Percentiles rank a stretch among this genome's conserved stretches.
Evolutionary conservation across 257 asterid genomes (phyloP).

Genomic region (Hygrophila difformis): DNA sequence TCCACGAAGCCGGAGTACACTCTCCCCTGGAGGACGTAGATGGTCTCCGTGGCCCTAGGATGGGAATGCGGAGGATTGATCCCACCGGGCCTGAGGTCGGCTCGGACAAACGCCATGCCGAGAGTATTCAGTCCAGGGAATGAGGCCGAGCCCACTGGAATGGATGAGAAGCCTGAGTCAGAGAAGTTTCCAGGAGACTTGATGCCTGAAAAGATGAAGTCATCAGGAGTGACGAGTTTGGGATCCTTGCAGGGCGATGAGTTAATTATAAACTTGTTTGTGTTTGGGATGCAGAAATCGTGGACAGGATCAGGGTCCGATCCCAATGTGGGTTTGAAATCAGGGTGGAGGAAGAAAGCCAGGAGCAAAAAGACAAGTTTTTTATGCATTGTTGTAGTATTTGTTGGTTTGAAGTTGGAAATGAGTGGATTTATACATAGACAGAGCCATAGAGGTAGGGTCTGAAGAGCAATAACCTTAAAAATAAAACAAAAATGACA

Average conservation of each 20-base stretch:
- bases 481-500: too few relatives aligned
- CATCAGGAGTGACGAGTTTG: conserved; percentile 26
- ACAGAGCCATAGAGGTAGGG: too few relatives aligned
- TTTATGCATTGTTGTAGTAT: conserved; percentile 16
- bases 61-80: conserved; percentile 53
- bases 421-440: conserved; percentile 18
- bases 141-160: conserved; percentile 22
- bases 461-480: too few relatives aligned
- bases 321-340: conserved; percentile 10
- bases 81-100: conserved; percentile 44
- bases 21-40: conserved; percentile 33
- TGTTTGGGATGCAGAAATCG: conserved; percentile 46
- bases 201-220: conserved; percentile 38
- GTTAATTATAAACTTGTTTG: conserved; percentile 11
- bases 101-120: conserved; percentile 49
- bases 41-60: conserved; percentile 48
- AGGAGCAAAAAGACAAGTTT: conserved; percentile 11
- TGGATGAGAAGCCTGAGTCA: conserved; percentile 28
- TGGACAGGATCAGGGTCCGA: conserved; percentile 50
- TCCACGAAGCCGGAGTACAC: conserved; percentile 51
- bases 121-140: conserved; percentile 55
- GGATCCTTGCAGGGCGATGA: conserved; percentile 33
- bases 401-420: not conserved
- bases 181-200: conserved; percentile 40
- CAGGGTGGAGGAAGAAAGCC: conserved; percentile 6